A percentile compares a stretch with the other conserved stretches of the same genome.
Conservation (phyloP, 371 early-diverging fungal species). For the Apophysomyces ossiformis region DNA sequence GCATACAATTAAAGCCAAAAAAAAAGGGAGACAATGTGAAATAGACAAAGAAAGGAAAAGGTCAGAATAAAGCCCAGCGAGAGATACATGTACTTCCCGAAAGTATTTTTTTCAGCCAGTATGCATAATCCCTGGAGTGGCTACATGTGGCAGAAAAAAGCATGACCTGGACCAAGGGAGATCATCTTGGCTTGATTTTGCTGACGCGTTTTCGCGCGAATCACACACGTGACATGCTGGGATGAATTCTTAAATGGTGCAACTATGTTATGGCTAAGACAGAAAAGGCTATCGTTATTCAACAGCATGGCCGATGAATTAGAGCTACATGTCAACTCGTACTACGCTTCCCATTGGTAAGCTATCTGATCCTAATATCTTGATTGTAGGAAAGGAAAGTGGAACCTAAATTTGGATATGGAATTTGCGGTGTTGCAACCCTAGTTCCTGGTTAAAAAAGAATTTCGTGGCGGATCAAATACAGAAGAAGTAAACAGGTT, state of each 20-base stretch:
- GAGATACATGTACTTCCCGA: neutral
- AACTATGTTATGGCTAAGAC: conserved; percentile 4
- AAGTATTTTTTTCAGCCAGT: neutral
- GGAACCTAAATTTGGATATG: too few species aligned
- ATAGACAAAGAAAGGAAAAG: neutral
- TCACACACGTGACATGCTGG: neutral
- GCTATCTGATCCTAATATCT: neutral
- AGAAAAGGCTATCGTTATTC: neutral
- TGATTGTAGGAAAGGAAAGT: neutral
- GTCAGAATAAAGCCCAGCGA: neutral
- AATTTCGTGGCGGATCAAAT: conserved; percentile 7
- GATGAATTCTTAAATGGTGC: neutral
- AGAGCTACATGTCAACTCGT: neutral
- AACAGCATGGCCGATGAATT: neutral
- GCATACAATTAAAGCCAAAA: neutral
- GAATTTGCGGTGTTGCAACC: neutral
- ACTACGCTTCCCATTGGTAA: neutral
- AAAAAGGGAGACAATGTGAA: neutral
- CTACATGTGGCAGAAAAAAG: conserved; percentile 1
- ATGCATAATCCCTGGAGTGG: neutral
- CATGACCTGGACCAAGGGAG: neutral
- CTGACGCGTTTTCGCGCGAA: conserved; percentile 11
- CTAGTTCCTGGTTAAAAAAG: neutral
- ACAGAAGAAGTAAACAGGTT: too few species aligned
- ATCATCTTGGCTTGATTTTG: neutral